These are phyloP conservation scores for Neckera pumila DNA, from an alignment of 225 moss, liverwort and hornwort genomes.

Conservation along the genomic window DNA sequence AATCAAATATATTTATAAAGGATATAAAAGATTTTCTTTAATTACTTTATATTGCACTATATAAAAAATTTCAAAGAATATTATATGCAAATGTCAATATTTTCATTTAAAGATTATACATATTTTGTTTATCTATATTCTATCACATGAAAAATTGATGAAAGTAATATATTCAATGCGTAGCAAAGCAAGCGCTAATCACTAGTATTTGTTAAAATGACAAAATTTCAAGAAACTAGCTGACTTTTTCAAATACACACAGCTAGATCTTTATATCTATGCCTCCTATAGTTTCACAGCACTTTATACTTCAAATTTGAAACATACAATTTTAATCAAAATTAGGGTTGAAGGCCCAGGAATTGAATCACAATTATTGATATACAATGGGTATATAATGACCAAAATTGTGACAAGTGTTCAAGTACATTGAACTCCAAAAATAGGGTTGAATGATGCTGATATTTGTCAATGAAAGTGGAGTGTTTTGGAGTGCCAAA, in stretches of 20 bases:
- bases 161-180: no score
- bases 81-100: no score
- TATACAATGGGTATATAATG: not conserved
- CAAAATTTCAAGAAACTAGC: not conserved
- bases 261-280: not conserved
- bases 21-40: no score
- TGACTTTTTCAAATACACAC: not conserved
- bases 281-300: fast-evolving
- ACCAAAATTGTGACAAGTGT: not conserved
- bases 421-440: not conserved
- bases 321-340: not conserved
- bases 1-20: no score
- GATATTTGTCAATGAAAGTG: not conserved
- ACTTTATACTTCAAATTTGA: not conserved
- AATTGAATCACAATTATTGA: not conserved
- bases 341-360: fast-evolving
- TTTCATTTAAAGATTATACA: no score
- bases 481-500: not conserved
- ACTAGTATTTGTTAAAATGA: not conserved
- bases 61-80: no score
- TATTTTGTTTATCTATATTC: no score
- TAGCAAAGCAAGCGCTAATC: no score
- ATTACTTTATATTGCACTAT: no score
- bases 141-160: no score
- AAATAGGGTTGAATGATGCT: not conserved